Conservation (phyloP, 129 eudicot genomes). For the Flaveria brownii region DNA sequence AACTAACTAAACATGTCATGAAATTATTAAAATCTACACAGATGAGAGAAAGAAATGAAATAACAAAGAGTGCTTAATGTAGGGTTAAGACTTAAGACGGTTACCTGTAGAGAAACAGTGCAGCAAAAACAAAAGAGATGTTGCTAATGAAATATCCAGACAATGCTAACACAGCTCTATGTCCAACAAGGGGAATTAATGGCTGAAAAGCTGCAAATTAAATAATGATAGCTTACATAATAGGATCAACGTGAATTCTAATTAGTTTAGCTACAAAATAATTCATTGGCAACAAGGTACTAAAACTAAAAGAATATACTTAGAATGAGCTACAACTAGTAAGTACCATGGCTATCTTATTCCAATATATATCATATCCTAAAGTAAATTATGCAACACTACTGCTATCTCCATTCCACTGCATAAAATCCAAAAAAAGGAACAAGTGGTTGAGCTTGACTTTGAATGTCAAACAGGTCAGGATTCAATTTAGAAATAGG, state of each 20-base stretch:
- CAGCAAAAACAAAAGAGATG: conserved; percentile 70
- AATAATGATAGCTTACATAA: conserved; percentile 9
- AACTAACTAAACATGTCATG: background rate
- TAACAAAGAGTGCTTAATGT: background rate
- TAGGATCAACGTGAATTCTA: conserved; percentile 1
- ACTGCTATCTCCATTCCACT: background rate
- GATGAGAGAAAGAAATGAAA: background rate
- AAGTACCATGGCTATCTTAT: conserved; percentile 1
- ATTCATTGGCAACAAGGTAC: background rate
- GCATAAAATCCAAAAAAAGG: background rate
- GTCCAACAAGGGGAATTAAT: conserved; percentile 74
- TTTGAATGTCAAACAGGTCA: background rate
- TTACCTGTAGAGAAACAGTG: conserved; percentile 70
- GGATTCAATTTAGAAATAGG: background rate
- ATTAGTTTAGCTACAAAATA: background rate
- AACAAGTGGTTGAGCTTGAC: conserved; percentile 7
- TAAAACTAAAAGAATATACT: conserved; percentile 7
- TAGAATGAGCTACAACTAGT: background rate
- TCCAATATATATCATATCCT: background rate
- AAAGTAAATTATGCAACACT: conserved; percentile 2
- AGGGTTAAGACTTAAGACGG: background rate
- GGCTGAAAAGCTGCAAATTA: conserved; percentile 73
- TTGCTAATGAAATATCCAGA: conserved; percentile 77
- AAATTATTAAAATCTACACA: background rate
- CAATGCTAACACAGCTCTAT: conserved; percentile 79